Percentiles rank a stretch among this genome's conserved stretches.
Conservation (phyloP, 2,329 filamentous ascomycete species). For the Fusarium circinatum region DNA sequence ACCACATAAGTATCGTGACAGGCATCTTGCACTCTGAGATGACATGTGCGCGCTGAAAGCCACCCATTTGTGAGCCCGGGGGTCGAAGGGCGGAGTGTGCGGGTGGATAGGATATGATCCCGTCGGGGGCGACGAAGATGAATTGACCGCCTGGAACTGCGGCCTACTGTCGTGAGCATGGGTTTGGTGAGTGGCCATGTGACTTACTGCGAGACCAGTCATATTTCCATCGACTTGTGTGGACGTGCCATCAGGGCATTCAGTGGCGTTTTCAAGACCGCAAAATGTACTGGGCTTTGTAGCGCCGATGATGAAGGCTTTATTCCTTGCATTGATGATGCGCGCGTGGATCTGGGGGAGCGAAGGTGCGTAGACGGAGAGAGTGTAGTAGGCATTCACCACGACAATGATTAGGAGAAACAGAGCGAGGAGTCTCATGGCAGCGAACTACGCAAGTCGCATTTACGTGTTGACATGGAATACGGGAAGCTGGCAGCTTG, state of each 20-base stretch:
- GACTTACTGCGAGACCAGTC: constrained; percentile 43
- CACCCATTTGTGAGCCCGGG: constrained; percentile 58
- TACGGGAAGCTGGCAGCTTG: no score
- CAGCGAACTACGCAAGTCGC: not conserved
- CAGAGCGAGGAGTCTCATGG: constrained; percentile 24
- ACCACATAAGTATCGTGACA: constrained; percentile 41
- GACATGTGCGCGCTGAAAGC: constrained; percentile 54
- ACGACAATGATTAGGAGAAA: not conserved
- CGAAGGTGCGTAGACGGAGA: constrained; percentile 41
- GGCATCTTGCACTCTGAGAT: constrained; percentile 38
- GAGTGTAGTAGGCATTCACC: constrained; percentile 38
- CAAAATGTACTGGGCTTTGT: constrained; percentile 42
- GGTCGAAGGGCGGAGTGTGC: constrained; percentile 66
- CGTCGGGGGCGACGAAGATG: constrained; percentile 66
- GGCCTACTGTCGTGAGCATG: constrained; percentile 47
- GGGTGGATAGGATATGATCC: constrained; percentile 64
- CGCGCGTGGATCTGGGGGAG: constrained; percentile 36
- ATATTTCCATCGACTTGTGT: constrained; percentile 46
- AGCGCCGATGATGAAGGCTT: constrained; percentile 45
- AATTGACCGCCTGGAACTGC: constrained; percentile 71
- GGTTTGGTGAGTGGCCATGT: fast-evolving
- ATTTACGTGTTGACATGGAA: not conserved
- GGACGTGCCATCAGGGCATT: constrained; percentile 43
- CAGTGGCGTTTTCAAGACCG: constrained; percentile 20
- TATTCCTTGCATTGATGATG: constrained; percentile 43